These are phyloP conservation scores for Guyanaporus albipodus DNA, from an alignment of 768 basidiomycete species.

Conservation along the genomic window DNA sequence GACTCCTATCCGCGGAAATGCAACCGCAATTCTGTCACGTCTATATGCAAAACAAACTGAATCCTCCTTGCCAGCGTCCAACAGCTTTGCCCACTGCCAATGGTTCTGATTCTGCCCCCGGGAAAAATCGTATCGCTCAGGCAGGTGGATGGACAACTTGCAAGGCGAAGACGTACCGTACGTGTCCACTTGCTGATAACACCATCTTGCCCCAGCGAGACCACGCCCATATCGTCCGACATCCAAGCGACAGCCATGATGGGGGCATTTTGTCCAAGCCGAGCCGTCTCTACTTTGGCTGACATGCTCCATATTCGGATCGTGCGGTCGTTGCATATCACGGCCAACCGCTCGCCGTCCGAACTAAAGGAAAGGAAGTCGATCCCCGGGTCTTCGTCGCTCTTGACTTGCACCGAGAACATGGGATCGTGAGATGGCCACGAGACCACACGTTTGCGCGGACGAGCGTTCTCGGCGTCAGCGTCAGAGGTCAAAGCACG, in stretches of 20 bases:
- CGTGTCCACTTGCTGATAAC: slow-evolving; percentile 56
- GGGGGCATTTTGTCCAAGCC: slow-evolving; percentile 48
- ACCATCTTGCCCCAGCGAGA: slow-evolving; percentile 57
- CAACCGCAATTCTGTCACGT: slow-evolving; percentile 58
- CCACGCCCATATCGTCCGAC: slow-evolving; percentile 50
- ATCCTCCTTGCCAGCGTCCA: slow-evolving; percentile 47
- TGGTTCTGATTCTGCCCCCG: slow-evolving; percentile 40
- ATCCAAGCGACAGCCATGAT: slow-evolving; percentile 56
- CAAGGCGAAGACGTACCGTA: slow-evolving; percentile 36
- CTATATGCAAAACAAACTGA: slow-evolving; percentile 51
- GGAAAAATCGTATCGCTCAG: background rate
- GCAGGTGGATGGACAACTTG: too few species aligned
- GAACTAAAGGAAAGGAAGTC: slow-evolving; percentile 47
- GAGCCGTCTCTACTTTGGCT: slow-evolving; percentile 48
- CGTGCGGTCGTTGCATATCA: slow-evolving; percentile 58
- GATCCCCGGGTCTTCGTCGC: slow-evolving; percentile 46
- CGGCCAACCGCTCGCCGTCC: slow-evolving; percentile 53
- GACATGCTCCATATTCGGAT: slow-evolving; percentile 61
- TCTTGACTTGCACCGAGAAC: slow-evolving; percentile 37
- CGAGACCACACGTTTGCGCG: slow-evolving; percentile 33
- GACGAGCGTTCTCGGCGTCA: slow-evolving; percentile 27
- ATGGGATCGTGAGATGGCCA: slow-evolving; percentile 49
- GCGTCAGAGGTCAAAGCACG: slow-evolving; percentile 31
- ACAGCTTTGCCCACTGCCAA: slow-evolving; percentile 56
- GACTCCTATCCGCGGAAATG: slow-evolving; percentile 54